These are phyloP conservation scores for Omphalotus guepiniiformis DNA, from an alignment of 768 basidiomycete genomes.

Conservation along the genomic window DNA sequence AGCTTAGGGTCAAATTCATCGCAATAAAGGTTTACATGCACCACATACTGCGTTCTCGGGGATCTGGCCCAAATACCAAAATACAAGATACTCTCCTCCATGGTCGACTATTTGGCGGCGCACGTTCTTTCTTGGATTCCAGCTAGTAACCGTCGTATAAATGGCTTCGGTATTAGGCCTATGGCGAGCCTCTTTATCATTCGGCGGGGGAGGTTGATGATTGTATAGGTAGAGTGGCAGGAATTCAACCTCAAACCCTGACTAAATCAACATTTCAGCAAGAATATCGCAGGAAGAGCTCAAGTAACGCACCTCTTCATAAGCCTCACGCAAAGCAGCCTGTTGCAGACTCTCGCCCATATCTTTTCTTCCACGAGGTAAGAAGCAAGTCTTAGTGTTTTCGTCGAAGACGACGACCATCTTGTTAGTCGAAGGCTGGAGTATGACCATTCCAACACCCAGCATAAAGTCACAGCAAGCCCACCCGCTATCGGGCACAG, in stretches of 20 bases:
- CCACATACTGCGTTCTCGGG: slow-evolving; percentile 44
- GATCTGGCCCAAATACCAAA: slow-evolving; percentile 56
- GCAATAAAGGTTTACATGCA: background rate
- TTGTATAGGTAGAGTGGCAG: slow-evolving; percentile 39
- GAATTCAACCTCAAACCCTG: slow-evolving; percentile 44
- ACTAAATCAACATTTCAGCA: slow-evolving; percentile 26
- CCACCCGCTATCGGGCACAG: slow-evolving; percentile 43
- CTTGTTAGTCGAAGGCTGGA: slow-evolving; percentile 53
- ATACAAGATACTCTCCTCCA: slow-evolving; percentile 51
- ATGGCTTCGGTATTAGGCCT: slow-evolving; percentile 39
- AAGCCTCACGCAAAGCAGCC: slow-evolving; percentile 58
- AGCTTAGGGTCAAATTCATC: background rate
- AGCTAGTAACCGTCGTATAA: slow-evolving; percentile 31
- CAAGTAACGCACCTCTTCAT: slow-evolving; percentile 52
- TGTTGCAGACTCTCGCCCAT: slow-evolving; percentile 57
- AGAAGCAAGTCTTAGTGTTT: slow-evolving; percentile 40
- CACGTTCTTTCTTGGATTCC: slow-evolving; percentile 18
- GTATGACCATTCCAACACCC: slow-evolving; percentile 59
- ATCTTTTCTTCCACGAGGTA: slow-evolving; percentile 66
- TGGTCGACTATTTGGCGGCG: slow-evolving; percentile 7
- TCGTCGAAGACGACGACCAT: slow-evolving; percentile 47
- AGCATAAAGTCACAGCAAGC: slow-evolving; percentile 49
- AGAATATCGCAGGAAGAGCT: background rate
- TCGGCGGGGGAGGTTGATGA: slow-evolving; percentile 37
- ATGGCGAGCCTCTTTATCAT: slow-evolving; percentile 2